Conservation (phyloP, 768 basidiomycete genomes). For the Strobilomyces dryophilus region DNA sequence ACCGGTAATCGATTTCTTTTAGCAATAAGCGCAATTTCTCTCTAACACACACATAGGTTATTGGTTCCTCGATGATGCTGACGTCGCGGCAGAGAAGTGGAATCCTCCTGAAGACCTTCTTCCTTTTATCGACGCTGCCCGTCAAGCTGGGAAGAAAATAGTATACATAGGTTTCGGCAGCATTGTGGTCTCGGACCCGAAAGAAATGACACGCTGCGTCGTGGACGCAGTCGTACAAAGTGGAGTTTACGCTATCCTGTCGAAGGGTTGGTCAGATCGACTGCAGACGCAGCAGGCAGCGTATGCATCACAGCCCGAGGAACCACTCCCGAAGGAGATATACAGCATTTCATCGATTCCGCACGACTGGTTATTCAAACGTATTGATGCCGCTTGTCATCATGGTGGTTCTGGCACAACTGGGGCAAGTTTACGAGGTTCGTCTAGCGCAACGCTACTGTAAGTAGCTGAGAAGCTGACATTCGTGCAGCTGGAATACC, state of each 20-base stretch:
- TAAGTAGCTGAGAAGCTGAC: constrained; percentile 2
- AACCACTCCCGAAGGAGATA: constrained; percentile 73
- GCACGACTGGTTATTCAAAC: constrained; percentile 93
- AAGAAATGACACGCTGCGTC: constrained; percentile 86
- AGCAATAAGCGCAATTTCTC: not conserved
- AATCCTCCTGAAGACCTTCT: constrained; percentile 75
- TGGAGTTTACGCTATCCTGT: constrained; percentile 88
- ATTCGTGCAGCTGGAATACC: constrained; percentile 72
- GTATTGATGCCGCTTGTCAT: constrained; percentile 96
- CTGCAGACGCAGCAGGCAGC: constrained; percentile 66
- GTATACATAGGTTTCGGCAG: constrained; percentile 98
- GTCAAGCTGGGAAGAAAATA: constrained; percentile 73
- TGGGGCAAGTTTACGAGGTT: constrained; percentile 89
- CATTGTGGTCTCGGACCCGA: constrained; percentile 94
- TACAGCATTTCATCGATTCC: constrained; percentile 84
- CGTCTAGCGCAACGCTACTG: constrained; percentile 14
- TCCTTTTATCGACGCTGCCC: constrained; percentile 79
- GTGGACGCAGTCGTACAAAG: constrained; percentile 84
- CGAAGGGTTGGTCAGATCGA: constrained; percentile 97
- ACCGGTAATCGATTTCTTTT: constrained; percentile 51
- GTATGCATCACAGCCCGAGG: constrained; percentile 59
- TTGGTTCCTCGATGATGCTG: constrained; percentile 95
- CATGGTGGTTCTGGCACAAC: constrained; percentile 98
- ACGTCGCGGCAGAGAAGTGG: constrained; percentile 89
- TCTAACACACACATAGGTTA: constrained; percentile 55